Evolutionary conservation across 2,329 filamentous ascomycete species (phyloP).

Genomic region (Beauveria scarabaeidicola): DNA sequence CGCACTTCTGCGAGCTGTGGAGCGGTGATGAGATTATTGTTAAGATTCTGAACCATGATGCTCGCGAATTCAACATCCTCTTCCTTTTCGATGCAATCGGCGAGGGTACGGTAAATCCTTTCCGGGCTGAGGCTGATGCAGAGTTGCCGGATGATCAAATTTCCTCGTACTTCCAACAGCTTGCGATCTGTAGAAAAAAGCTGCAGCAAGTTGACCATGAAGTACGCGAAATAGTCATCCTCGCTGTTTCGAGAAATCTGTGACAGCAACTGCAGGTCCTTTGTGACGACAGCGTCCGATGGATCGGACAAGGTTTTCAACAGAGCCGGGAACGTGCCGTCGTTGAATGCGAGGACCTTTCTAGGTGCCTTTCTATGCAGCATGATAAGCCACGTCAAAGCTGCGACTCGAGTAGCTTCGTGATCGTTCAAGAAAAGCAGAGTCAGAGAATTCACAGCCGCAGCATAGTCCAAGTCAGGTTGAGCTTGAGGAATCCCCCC

Average conservation of each 20-base stretch:
- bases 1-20: slow-evolving; percentile 86
- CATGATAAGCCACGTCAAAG: slow-evolving; percentile 96
- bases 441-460: slow-evolving; percentile 86
- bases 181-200: slow-evolving; percentile 91
- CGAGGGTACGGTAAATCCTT: slow-evolving; percentile 88
- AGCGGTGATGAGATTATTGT: slow-evolving; percentile 97
- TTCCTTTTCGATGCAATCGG: slow-evolving; percentile 94
- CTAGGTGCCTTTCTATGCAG: slow-evolving; percentile 88
- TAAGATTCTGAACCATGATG: slow-evolving; percentile 98
- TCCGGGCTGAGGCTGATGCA: slow-evolving; percentile 90
- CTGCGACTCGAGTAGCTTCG: slow-evolving; percentile 88
- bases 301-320: slow-evolving; percentile 95
- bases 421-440: slow-evolving; percentile 93
- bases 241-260: slow-evolving; percentile 96
- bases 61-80: slow-evolving; percentile 98
- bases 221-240: slow-evolving; percentile 94
- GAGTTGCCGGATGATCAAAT: slow-evolving; percentile 90
- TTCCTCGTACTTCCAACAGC: slow-evolving; percentile 83
- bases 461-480: slow-evolving; percentile 86
- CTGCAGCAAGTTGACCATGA: slow-evolving; percentile 94
- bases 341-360: slow-evolving; percentile 91
- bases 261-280: slow-evolving; percentile 85
- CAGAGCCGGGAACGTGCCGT: slow-evolving; percentile 90
- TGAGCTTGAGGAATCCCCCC: slow-evolving; percentile 37
- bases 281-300: slow-evolving; percentile 89